A percentile compares a stretch with the other conserved stretches of the same genome.
These are phyloP conservation scores for Melastoma malabathricum DNA, from an alignment of 345 rosid genomes.

Conservation along the genomic window DNA sequence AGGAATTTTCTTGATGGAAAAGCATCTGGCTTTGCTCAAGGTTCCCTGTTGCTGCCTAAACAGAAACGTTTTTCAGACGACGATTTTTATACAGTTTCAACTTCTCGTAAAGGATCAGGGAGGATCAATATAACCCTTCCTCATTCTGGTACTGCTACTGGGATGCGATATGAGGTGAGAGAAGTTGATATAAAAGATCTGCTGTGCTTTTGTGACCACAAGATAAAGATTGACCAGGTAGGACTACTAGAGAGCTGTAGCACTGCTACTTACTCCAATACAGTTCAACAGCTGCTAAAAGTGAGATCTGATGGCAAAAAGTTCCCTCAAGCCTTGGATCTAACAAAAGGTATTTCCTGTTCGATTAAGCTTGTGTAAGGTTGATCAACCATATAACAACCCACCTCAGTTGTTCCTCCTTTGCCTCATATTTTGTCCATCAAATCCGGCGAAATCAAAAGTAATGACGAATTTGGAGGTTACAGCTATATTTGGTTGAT, in stretches of 20 bases:
- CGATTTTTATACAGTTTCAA: slow-evolving; percentile 28
- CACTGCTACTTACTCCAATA: slow-evolving; percentile 54
- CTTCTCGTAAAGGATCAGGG: slow-evolving; percentile 59
- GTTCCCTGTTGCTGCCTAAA: slow-evolving; percentile 58
- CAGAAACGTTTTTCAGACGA: slow-evolving; percentile 55
- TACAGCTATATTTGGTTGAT: no score
- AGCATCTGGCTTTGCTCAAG: slow-evolving; percentile 37
- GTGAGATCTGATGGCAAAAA: slow-evolving; percentile 53
- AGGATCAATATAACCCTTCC: slow-evolving; percentile 56
- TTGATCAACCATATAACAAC: no score
- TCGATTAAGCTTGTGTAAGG: neutral
- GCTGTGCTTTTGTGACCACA: slow-evolving; percentile 43
- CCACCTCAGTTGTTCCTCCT: no score
- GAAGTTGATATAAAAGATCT: slow-evolving; percentile 56
- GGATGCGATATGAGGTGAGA: slow-evolving; percentile 70
- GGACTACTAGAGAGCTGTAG: slow-evolving; percentile 64
- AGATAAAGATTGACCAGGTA: slow-evolving; percentile 46
- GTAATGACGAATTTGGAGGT: no score
- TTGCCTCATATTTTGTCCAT: no score
- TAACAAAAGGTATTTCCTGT: slow-evolving; percentile 42
- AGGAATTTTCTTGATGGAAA: slow-evolving; percentile 31
- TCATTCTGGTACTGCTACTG: slow-evolving; percentile 59
- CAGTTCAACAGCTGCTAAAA: slow-evolving; percentile 67
- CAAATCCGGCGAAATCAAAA: no score
- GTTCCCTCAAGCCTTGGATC: slow-evolving; percentile 71